Percentiles rank a stretch among this genome's conserved stretches.
Conservation (phyloP, 2,329 filamentous ascomycete genomes). For the Monosporascus sp. region DNA sequence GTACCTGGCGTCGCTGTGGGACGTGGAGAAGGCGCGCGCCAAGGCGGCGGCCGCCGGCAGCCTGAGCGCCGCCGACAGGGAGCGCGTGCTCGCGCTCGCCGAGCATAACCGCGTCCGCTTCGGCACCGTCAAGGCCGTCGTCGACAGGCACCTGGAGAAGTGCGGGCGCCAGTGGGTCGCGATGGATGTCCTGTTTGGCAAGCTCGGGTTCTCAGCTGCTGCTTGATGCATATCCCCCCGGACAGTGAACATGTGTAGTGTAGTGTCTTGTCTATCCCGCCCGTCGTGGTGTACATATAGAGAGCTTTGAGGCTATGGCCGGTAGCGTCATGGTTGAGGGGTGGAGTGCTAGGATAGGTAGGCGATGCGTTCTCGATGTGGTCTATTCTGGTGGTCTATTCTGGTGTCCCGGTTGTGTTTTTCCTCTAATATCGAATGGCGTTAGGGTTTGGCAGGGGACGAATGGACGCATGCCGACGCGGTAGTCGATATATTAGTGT, state of each 20-base stretch:
- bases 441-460: background rate
- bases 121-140: constrained; percentile 66
- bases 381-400: too few species aligned
- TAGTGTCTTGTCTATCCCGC: too few species aligned
- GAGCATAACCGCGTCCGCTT: constrained; percentile 82
- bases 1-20: constrained; percentile 80
- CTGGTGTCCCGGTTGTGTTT: background rate
- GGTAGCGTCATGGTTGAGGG: too few species aligned
- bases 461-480: background rate
- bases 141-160: constrained; percentile 81
- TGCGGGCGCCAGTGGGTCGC: constrained; percentile 90
- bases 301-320: too few species aligned
- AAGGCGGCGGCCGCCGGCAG: constrained; percentile 42
- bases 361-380: too few species aligned
- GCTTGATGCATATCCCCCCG: too few species aligned
- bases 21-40: constrained; percentile 73
- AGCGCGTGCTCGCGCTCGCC: constrained; percentile 65
- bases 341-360: too few species aligned
- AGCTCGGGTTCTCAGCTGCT: constrained; percentile 46
- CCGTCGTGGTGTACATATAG: too few species aligned
- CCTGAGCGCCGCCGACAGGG: constrained; percentile 48
- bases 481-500: background rate
- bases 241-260: too few species aligned
- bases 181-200: constrained; percentile 82
- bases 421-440: background rate